These are phyloP conservation scores for Amanita muscaria DNA, from an alignment of 768 basidiomycete genomes.

Conservation along the genomic window DNA sequence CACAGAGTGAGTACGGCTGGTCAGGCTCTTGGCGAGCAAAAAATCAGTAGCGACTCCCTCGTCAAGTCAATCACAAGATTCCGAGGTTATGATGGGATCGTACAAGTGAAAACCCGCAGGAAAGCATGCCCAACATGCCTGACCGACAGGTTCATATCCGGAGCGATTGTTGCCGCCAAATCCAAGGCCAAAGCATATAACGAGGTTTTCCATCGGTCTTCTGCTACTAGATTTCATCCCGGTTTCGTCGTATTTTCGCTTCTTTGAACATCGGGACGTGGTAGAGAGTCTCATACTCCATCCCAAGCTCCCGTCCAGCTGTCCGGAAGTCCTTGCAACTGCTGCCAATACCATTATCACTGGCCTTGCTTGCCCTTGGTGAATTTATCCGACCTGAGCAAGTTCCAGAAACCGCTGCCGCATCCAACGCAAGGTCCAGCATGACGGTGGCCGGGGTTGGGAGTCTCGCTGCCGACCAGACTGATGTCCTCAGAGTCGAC, in stretches of 20 bases:
- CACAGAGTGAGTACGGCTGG: conserved; percentile 92
- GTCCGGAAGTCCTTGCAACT: conserved; percentile 97
- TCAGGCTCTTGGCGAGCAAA: conserved; percentile 84
- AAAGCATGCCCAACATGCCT: too few relatives aligned
- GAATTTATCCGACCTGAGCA: conserved; percentile 91
- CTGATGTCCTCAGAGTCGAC: conserved; percentile 41
- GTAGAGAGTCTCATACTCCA: conserved; percentile 88
- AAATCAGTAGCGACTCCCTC: conserved; percentile 26
- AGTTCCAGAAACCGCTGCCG: conserved; percentile 66
- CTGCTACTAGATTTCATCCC: conserved; percentile 22
- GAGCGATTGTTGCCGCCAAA: conserved; percentile 38
- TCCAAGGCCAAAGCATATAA: conserved; percentile 49
- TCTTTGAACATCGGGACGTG: conserved; percentile 69
- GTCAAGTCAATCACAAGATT: background rate
- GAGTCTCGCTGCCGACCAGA: conserved; percentile 25
- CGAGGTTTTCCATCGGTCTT: conserved; percentile 35
- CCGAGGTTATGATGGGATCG: conserved; percentile 4
- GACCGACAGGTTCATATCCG: conserved; percentile 67
- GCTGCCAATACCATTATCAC: conserved; percentile 62
- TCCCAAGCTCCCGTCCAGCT: conserved; percentile 75
- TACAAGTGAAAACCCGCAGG: background rate
- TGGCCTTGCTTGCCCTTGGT: conserved; percentile 72
- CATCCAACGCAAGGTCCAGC: conserved; percentile 33
- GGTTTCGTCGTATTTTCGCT: conserved; percentile 51
- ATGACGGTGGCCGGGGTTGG: conserved; percentile 43